Percentiles rank a stretch among this genome's conserved stretches.
Evolutionary conservation across 257 asterid species (phyloP).

Genomic region (Ehretia macrophylla): DNA sequence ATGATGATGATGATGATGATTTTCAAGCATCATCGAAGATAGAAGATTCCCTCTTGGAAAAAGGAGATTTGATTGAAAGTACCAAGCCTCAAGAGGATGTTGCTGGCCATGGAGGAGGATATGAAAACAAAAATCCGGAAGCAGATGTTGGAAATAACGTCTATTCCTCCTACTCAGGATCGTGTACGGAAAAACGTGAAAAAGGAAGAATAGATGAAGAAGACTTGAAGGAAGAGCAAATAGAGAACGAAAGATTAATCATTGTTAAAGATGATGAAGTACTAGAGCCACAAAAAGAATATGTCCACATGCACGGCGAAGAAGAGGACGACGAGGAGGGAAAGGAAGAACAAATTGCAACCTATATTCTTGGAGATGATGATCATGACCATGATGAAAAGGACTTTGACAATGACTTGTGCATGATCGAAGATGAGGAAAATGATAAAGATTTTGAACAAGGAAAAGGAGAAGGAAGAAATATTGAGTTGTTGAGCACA

Average conservation of each 20-base stretch:
- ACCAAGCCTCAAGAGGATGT: slow-evolving; percentile 1
- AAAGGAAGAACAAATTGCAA: not conserved
- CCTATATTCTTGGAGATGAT: not conserved
- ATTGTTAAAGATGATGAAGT: not conserved
- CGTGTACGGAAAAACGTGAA: not conserved
- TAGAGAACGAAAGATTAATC: not conserved
- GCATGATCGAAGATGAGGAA: slow-evolving; percentile 1
- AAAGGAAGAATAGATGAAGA: not conserved
- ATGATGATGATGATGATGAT: slow-evolving; percentile 8
- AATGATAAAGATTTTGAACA: not conserved
- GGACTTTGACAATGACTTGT: not conserved
- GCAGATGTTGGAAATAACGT: no score
- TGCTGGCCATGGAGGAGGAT: not conserved
- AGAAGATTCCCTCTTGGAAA: not conserved
- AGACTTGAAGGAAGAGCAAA: not conserved
- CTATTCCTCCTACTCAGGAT: no score
- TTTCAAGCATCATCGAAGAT: not conserved
- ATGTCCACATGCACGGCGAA: not conserved
- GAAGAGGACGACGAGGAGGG: not conserved
- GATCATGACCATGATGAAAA: not conserved
- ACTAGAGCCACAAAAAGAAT: not conserved
- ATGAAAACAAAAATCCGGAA: not conserved
- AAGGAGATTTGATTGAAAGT: slow-evolving; percentile 1
- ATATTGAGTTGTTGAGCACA: slow-evolving; percentile 19
- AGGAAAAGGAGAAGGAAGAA: not conserved